These are phyloP conservation scores for Chlorella sp. DNA, from an alignment of 139 green algal genomes.

Conservation along the genomic window DNA sequence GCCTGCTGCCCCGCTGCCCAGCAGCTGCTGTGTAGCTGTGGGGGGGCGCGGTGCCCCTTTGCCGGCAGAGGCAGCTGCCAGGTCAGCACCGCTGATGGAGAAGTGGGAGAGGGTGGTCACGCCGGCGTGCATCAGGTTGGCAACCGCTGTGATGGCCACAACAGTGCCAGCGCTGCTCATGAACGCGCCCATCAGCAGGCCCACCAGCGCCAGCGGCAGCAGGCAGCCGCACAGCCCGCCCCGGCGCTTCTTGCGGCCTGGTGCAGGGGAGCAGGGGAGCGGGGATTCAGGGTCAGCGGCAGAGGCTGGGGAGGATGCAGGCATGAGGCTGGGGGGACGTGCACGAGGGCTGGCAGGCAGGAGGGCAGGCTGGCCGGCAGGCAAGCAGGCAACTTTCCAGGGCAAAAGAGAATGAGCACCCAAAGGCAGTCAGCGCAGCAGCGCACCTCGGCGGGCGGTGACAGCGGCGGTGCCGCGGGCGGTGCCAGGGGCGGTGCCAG, in stretches of 20 bases:
- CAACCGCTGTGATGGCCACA: constrained; percentile 16
- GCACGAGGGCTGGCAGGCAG: background rate
- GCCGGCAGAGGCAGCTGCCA: background rate
- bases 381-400: background rate
- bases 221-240: constrained; percentile 7
- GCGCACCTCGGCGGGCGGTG: background rate
- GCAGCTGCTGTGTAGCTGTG: background rate
- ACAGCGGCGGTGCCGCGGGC: background rate
- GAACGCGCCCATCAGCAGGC: constrained; percentile 24
- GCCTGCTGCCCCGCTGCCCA: background rate
- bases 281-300: background rate
- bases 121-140: constrained; percentile 36
- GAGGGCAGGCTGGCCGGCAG: background rate
- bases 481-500: background rate
- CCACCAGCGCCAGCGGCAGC: constrained; percentile 13
- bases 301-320: background rate
- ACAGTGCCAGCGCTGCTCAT: background rate
- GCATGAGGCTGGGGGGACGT: background rate
- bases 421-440: background rate
- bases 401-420: background rate
- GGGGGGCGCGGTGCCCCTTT: background rate
- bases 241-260: constrained; percentile 27
- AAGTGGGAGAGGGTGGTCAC: constrained; percentile 23
- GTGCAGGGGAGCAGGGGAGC: background rate
- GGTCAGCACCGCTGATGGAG: background rate